phyloP scores from a whole-genome alignment of 768 basidiomycete species.

The Gautieria morchelliformis region DNA sequence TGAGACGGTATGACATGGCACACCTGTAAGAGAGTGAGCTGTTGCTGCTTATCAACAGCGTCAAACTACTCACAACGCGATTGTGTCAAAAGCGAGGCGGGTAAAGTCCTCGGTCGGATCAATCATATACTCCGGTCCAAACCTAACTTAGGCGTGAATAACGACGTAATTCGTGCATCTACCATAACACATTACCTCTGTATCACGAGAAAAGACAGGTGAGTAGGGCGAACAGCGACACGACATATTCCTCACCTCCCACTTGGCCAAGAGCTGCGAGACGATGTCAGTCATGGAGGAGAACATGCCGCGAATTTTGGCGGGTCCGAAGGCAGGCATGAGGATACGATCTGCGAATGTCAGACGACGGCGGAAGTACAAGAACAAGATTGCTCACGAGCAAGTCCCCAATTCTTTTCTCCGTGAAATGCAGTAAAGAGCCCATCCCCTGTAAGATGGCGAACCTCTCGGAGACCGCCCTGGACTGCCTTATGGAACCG shows the following conservation, averaged over 20 bases:
- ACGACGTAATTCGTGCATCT: not conserved
- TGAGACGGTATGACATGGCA: slow-evolving; percentile 23
- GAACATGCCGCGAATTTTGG: slow-evolving; percentile 36
- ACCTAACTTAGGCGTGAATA: slow-evolving; percentile 19
- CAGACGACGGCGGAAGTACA: not conserved
- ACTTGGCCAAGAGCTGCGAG: slow-evolving; percentile 19
- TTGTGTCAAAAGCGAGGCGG: slow-evolving; percentile 37
- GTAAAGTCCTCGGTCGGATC: slow-evolving; percentile 40
- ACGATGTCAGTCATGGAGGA: slow-evolving; percentile 38
- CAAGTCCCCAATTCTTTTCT: slow-evolving; percentile 39
- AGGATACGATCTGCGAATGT: slow-evolving; percentile 28
- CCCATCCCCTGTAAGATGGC: slow-evolving; percentile 32
- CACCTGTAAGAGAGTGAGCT: slow-evolving; percentile 15
- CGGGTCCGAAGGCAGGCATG: slow-evolving; percentile 33
- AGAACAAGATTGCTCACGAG: slow-evolving; percentile 23
- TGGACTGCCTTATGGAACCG: slow-evolving; percentile 31
- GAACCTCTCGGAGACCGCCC: slow-evolving; percentile 25
- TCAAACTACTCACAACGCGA: slow-evolving; percentile 31
- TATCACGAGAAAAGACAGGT: not conserved
- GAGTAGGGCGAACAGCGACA: not conserved
- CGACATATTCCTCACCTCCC: not conserved
- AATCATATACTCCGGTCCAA: slow-evolving; percentile 32
- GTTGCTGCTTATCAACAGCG: slow-evolving; percentile 22
- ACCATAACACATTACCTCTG: not conserved
- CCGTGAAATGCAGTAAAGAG: slow-evolving; percentile 31